Conservation (phyloP, 306 rosid species). For the Arachis stenosperma region DNA sequence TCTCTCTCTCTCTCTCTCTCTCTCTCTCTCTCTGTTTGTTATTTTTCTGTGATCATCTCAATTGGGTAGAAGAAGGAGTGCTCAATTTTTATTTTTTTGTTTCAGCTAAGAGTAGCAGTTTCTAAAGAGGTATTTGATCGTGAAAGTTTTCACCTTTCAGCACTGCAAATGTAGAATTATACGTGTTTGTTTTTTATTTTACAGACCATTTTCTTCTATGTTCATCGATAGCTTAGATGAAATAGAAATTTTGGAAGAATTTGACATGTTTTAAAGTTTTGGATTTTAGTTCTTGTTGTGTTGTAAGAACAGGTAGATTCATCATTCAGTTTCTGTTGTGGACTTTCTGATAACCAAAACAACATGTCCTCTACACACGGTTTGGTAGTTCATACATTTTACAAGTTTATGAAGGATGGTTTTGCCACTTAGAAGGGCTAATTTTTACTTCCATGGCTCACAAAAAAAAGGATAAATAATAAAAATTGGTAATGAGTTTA, state of each 20-base stretch:
- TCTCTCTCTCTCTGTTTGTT: not conserved
- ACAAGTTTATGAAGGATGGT: constrained; percentile 1
- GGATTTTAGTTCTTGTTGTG: not conserved
- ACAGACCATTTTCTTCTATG: not conserved
- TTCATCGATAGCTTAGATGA: constrained; percentile 1
- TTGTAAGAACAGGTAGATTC: constrained; percentile 14
- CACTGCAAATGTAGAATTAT: constrained; percentile 1
- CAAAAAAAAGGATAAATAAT: too few species aligned
- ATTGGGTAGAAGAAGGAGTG: not conserved
- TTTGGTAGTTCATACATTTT: not conserved
- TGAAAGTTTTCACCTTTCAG: not conserved
- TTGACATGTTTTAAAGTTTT: not conserved
- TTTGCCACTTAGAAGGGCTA: not conserved
- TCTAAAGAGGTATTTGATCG: constrained; percentile 37
- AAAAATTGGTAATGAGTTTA: not conserved
- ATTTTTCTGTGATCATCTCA: constrained; percentile 19
- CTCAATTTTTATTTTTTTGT: not conserved
- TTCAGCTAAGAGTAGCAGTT: constrained; percentile 28
- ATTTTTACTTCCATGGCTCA: constrained; percentile 9
- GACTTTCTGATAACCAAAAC: not conserved
- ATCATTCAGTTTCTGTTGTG: not conserved
- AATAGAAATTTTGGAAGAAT: not conserved
- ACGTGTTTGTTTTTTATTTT: not conserved
- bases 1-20: not conserved
- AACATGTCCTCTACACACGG: not conserved